phyloP scores from a whole-genome alignment of 129 eudicot species.

The Dittrichia graveolens region DNA sequence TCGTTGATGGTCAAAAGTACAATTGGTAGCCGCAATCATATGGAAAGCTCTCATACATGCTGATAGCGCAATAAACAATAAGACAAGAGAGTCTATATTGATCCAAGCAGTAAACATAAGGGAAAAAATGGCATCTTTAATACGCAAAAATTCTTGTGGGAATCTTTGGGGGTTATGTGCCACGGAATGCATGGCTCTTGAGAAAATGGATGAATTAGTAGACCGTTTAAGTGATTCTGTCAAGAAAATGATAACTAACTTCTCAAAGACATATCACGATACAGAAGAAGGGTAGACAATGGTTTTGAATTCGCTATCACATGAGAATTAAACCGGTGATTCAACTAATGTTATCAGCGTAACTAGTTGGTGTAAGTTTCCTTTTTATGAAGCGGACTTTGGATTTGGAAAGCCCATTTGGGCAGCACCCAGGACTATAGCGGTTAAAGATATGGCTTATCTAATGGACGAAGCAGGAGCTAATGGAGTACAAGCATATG shows the following conservation, averaged over 20 bases:
- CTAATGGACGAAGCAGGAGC: background rate
- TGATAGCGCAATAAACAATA: background rate
- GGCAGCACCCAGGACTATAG: background rate
- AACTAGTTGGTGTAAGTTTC: constrained; percentile 10
- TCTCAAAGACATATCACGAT: background rate
- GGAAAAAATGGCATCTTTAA: background rate
- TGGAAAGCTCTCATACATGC: background rate
- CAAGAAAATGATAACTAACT: background rate
- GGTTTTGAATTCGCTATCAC: background rate
- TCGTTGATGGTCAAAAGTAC: background rate
- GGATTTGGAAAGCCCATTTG: background rate
- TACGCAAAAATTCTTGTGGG: background rate
- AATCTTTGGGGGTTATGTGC: background rate
- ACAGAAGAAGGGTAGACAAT: background rate
- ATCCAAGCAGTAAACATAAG: background rate
- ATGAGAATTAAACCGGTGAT: background rate
- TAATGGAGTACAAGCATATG: background rate
- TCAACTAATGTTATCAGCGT: background rate
- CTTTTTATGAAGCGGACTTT: background rate
- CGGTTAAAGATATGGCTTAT: background rate
- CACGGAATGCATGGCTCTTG: background rate
- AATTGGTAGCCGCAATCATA: background rate
- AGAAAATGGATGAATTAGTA: background rate
- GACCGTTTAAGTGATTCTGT: background rate
- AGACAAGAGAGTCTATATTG: background rate